Base-by-base conservation (phyloP, 129 eudicot genomes). In the Logfia minima region DNA sequence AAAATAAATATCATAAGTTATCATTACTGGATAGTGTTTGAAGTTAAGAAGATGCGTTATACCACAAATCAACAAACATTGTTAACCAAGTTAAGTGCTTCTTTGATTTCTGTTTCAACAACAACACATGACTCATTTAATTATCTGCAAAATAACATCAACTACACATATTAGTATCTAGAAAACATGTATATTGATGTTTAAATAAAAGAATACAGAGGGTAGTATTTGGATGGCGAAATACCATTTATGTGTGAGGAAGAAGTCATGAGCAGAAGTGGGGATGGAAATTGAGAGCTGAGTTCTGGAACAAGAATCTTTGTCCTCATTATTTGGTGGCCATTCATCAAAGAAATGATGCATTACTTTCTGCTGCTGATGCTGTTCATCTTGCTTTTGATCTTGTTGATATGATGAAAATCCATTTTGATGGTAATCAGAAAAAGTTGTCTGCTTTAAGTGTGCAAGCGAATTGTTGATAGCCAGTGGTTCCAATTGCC, bases 261-360 rank as follows among this genome's bases (percentile, higher is more conserved):
- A 90, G 84, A 90, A 90, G 85, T 93, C 92, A 77, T 86, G 92
- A 19, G 89, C 77, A 41, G 93, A 79, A 71, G 13, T 87, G 24
- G 98, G 94, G 59, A 87, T 86, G 65, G 98, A 90, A 8, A 93
- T 93, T 4, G 98, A 93, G 71, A 93, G 98, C 58, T 88, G 92
- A 28, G 95, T 90, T 24, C 80, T 84, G 68, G 90, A 39, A 39
- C 45, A 83, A 64, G 82, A 87, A 72, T 84, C 90, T 66, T 78
- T 75, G 81, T 41, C 48, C 48, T 83, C 78, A 58, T 78, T 76
- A 70, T 80, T 80, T 52, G 79, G 90, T 51, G 90, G 90, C 93
- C 93, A 86, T 78, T 93, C 96, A 81, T 90, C 97, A 79, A 90
- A 85, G 84, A 93, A 93, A 86, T 90, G 97, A 62, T 93, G 97